Base-by-base conservation (phyloP, 768 basidiomycete genomes). In the Pleurotus eryngii region DNA sequence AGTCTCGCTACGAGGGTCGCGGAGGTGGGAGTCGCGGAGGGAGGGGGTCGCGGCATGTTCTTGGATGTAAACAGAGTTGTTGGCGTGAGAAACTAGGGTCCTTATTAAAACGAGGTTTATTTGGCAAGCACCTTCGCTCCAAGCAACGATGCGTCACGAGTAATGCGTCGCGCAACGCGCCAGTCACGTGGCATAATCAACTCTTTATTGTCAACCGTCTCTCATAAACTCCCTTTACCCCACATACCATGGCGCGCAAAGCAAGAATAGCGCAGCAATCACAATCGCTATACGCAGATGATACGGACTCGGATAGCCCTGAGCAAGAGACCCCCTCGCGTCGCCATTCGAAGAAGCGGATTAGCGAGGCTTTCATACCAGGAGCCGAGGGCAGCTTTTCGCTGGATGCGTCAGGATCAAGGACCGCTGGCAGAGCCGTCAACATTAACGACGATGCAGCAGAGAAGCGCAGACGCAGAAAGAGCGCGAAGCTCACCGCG, bases 381-480 rank as follows among this genome's bases (percentile, higher is more conserved):
- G 81, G 78, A 51, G 68, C 75, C 56, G 77, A 79, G 56, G 76
- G 74, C 18, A 75, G 71, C 62, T 73, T 75, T 63, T 68, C 64
- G 27, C 64, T 67, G 65, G 74, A 76, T 49, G 61, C 70, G 43
- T 68, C 64, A 42, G 72, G 73, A 4, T 67, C 67, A 27, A 74
- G 75, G 45, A 65, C 68, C 38, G 76, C 76, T 20, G 66, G 75
- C 47, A 80, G 78, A 65, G 74, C 78, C 6, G 79, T 78, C 64
- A 86, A 78, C 59, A 79, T 75, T 70, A 95, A 95, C 70, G 92
- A 95, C 67, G 93, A 95, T 71, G 82, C 81, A 2, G 92, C 92
- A 0, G 93, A 95, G 76, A 93, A 92, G 69, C 81, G 92, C 49
- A 79, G 86, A 57, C 74, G 93, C 55, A 74, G 93, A 64, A 91